Evolutionary conservation across 2,329 filamentous ascomycete species (phyloP).

Genomic region (Colletotrichum limetticola): DNA sequence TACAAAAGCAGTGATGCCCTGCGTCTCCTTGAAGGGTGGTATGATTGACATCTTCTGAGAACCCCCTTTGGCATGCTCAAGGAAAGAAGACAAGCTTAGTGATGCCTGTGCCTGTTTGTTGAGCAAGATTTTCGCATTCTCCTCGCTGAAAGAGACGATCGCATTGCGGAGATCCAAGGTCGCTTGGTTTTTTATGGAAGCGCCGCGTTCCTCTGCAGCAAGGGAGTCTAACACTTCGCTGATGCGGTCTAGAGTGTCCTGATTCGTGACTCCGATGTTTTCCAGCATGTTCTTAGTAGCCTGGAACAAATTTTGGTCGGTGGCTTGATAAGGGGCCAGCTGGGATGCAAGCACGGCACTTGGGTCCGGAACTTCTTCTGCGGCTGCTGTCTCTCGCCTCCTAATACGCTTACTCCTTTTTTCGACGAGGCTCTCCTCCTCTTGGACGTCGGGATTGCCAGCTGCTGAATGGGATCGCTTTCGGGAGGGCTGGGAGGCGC

Average conservation of each 20-base stretch:
- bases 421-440: conserved; percentile 67
- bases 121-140: conserved; percentile 63
- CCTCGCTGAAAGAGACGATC: conserved; percentile 62
- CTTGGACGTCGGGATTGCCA: conserved; percentile 64
- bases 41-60: conserved; percentile 60
- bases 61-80: conserved; percentile 70
- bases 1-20: conserved; percentile 64
- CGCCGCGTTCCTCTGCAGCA: conserved; percentile 60
- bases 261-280: conserved; percentile 64
- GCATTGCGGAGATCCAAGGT: conserved; percentile 61
- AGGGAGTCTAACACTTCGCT: conserved; percentile 64
- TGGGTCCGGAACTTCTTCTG: conserved; percentile 64
- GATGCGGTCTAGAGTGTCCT: conserved; percentile 55
- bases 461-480: conserved; percentile 73
- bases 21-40: conserved; percentile 61
- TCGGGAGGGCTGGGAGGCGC: conserved; percentile 56
- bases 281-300: conserved; percentile 66
- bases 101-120: conserved; percentile 63
- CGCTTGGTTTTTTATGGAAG: conserved; percentile 57
- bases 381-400: conserved; percentile 64
- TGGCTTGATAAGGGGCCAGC: conserved; percentile 66
- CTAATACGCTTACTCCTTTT: conserved; percentile 75
- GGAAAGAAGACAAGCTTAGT: conserved; percentile 68
- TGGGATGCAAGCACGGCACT: conserved; percentile 64
- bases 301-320: conserved; percentile 66